Base-by-base conservation (phyloP, 139 green algal genomes). In the Micractinium sp. region DNA sequence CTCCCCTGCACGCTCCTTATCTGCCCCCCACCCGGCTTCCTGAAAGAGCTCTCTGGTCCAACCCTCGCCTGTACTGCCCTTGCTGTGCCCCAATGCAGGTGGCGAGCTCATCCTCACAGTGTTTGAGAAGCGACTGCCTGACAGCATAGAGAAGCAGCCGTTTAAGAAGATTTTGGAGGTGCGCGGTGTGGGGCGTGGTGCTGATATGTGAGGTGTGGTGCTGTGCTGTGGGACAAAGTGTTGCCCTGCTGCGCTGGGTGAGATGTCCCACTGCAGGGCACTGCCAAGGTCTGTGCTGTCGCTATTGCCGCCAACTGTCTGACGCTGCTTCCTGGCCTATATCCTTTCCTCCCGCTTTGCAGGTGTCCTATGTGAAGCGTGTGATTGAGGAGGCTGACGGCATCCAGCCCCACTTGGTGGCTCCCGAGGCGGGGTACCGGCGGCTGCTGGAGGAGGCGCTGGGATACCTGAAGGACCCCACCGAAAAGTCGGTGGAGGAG, bases 391-490 rank as follows among this genome's bases (percentile, higher is more conserved):
- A 99, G 92, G 97, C 97, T 2, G 97, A 99, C 89, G 97, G 97
- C 33, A 99, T 99, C 93, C 97, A 99, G 93, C 97, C 97, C 18
- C 97, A 99, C 93, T 95, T 99, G 86, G 98, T 99, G 67, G 97
- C 97, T 23, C 97, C 97, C 76, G 97, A 99, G 93, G 95, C 96
- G 86, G 97, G 97, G 23, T 99, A 99, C 95, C 89, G 97, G 33
- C 94, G 97, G 3, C 93, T 99, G 71, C 96, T 99, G 88, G 94
- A 98, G 91, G 95, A 93, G 85, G 85, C 88, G 41, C 85, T 93
- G 31, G 91, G 88, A 16, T 92, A 89, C 79, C 63, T 93, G 1
- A 86, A 73, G 53, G 92, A 94, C 77, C 93, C 93, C 7, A 85
- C 86, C 23, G 93, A 96, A 69, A 93, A 94, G 76, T 91, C 89